phyloP scores from a whole-genome alignment of 1,284 basidiomycete genomes.

The Ustilago bromivora region DNA sequence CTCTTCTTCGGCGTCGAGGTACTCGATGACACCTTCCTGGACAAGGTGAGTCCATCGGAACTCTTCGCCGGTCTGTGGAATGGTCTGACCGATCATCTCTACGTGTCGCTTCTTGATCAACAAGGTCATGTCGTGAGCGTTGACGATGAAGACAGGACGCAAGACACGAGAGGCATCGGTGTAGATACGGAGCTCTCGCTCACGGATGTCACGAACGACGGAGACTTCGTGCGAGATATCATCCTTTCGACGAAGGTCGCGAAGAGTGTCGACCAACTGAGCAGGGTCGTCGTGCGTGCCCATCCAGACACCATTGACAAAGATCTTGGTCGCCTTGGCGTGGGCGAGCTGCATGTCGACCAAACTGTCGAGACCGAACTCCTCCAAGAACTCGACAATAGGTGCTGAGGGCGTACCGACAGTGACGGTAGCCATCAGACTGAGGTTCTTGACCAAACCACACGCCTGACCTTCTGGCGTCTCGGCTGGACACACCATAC shows the following conservation, averaged over 20 bases:
- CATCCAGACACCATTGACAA: conserved; percentile 99
- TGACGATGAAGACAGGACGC: conserved; percentile 96
- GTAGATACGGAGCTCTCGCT: conserved; percentile 91
- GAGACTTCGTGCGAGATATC: conserved; percentile 97
- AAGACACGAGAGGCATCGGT: conserved; percentile 97
- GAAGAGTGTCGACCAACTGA: conserved; percentile 90
- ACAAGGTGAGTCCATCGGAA: conserved; percentile 87
- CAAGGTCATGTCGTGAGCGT: conserved; percentile 78
- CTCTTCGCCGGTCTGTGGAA: conserved; percentile 54
- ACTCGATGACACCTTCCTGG: conserved; percentile 89
- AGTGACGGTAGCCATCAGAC: conserved; percentile 97
- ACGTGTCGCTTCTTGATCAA: conserved; percentile 89
- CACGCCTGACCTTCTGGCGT: conserved; percentile 99
- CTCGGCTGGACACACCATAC: conserved; percentile 96
- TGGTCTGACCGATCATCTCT: conserved; percentile 75
- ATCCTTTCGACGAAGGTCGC: conserved; percentile 90
- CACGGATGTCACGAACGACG: conserved; percentile 95
- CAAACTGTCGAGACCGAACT: conserved; percentile 78
- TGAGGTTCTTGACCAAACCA: conserved; percentile 97
- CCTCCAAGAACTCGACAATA: conserved; percentile 97
- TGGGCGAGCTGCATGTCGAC: conserved; percentile 65
- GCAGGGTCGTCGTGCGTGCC: conserved; percentile 97
- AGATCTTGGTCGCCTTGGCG: conserved; percentile 83
- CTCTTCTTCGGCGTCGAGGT: conserved; percentile 98
- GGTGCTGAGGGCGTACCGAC: conserved; percentile 96